A percentile compares a stretch with the other conserved stretches of the same genome.
phyloP scores from a whole-genome alignment of 2,329 filamentous ascomycete genomes.

The Elsinoe fawcettii region DNA sequence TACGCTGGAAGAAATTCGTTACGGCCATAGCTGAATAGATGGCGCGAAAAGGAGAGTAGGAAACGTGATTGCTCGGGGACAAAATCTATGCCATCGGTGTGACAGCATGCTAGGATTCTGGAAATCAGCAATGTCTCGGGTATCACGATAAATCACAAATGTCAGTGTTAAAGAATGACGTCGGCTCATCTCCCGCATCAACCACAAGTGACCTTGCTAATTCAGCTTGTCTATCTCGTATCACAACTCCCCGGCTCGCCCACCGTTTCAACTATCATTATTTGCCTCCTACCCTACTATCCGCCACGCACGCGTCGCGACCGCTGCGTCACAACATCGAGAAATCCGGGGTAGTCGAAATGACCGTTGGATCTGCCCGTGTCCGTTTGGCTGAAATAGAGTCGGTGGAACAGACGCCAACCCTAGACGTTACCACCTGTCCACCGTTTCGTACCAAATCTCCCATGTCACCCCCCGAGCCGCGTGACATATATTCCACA shows the following conservation, averaged over 20 bases:
- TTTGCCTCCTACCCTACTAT: neutral
- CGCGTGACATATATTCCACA: neutral
- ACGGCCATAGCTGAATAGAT: too few relatives aligned
- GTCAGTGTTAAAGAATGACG: neutral
- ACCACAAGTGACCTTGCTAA: neutral
- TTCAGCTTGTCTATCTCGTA: neutral
- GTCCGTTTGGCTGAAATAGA: neutral
- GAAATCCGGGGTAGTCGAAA: neutral
- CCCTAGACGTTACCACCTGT: neutral
- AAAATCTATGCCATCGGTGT: too few relatives aligned
- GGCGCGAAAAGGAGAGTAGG: too few relatives aligned
- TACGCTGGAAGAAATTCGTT: too few relatives aligned
- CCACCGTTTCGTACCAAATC: neutral
- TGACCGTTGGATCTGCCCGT: neutral
- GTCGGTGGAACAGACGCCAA: neutral
- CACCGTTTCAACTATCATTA: neutral
- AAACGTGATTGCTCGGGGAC: too few relatives aligned
- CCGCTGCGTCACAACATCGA: neutral
- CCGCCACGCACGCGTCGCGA: neutral
- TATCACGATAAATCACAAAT: neutral
- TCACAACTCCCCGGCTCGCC: neutral
- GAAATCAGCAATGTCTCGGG: neutral
- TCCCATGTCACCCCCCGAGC: neutral
- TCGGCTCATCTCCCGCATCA: neutral
- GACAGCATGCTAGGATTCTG: too few relatives aligned